These are phyloP conservation scores for Firmiana major DNA, from an alignment of 345 rosid genomes.

Conservation along the genomic window DNA sequence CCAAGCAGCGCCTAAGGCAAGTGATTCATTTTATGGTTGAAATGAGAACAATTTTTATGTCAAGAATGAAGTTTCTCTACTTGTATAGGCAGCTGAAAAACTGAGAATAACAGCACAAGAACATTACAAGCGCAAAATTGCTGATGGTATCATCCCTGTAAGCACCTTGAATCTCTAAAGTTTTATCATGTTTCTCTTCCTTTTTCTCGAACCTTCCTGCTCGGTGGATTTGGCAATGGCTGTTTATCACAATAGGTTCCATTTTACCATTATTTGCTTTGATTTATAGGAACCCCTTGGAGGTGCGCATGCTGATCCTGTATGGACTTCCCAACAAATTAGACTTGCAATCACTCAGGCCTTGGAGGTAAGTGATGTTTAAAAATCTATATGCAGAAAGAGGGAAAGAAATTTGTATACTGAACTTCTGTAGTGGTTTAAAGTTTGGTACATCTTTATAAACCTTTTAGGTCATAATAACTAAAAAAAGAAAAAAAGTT, in stretches of 20 bases:
- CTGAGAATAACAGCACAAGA: constrained; percentile 78
- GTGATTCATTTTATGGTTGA: constrained; percentile 11
- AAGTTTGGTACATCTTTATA: not conserved
- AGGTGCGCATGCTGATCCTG: constrained; percentile 91
- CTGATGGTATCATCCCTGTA: constrained; percentile 87
- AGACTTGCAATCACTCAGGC: constrained; percentile 66
- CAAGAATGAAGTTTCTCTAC: constrained; percentile 15
- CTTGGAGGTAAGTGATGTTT: constrained; percentile 56
- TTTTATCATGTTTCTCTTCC: not conserved
- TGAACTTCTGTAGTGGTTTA: not conserved
- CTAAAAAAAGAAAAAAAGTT: not conserved
- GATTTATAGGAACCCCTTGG: constrained; percentile 83
- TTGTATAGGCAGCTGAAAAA: constrained; percentile 82
- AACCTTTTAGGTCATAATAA: not conserved
- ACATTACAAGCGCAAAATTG: constrained; percentile 67
- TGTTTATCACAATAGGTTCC: not conserved
- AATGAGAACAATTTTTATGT: constrained; percentile 4
- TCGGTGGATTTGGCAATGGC: not conserved
- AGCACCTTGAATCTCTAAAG: constrained; percentile 17
- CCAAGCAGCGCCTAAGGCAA: constrained; percentile 87
- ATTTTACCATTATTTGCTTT: not conserved
- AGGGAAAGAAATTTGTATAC: not conserved
- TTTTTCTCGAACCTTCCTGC: not conserved
- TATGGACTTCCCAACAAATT: constrained; percentile 85
- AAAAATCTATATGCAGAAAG: not conserved